A percentile compares a stretch with the other conserved stretches of the same genome.
Conservation (phyloP, 805 yeast species). For the Candida gorgasii region DNA sequence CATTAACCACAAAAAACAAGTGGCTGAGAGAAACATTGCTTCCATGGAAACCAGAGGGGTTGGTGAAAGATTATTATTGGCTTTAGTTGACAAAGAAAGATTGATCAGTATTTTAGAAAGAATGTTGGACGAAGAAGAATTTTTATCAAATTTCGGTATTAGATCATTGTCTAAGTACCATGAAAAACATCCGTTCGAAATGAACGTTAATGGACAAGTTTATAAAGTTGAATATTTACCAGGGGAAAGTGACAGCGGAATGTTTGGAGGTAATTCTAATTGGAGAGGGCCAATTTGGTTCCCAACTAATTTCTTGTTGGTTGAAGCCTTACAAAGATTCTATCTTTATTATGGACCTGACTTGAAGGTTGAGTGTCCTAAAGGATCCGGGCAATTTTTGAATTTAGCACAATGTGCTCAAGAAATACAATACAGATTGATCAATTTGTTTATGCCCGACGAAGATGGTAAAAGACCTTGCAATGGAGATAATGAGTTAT, state of each 20-base stretch:
- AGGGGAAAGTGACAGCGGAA: conserved; percentile 88
- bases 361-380: conserved; percentile 85
- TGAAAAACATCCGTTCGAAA: conserved; percentile 77
- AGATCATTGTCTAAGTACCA: conserved; percentile 87
- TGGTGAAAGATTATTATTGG: conserved; percentile 76
- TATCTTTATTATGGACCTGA: conserved; percentile 85
- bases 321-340: conserved; percentile 85
- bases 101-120: conserved; percentile 70
- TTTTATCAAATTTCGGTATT: conserved; percentile 80
- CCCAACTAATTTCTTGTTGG: conserved; percentile 82
- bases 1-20: conserved; percentile 61
- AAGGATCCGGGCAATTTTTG: conserved; percentile 72
- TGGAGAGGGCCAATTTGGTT: conserved; percentile 99
- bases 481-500: conserved; percentile 61
- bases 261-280: conserved; percentile 95
- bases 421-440: conserved; percentile 82
- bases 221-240: conserved; percentile 76
- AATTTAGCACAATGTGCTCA: conserved; percentile 90
- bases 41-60: conserved; percentile 78
- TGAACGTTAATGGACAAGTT: conserved; percentile 76
- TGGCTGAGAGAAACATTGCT: conserved; percentile 83
- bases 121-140: conserved; percentile 76
- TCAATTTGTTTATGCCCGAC: conserved; percentile 71
- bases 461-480: conserved; percentile 70
- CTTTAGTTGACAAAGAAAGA: conserved; percentile 81